Conservation (phyloP, 768 basidiomycete species). For the Fistulinella prunicolor region DNA sequence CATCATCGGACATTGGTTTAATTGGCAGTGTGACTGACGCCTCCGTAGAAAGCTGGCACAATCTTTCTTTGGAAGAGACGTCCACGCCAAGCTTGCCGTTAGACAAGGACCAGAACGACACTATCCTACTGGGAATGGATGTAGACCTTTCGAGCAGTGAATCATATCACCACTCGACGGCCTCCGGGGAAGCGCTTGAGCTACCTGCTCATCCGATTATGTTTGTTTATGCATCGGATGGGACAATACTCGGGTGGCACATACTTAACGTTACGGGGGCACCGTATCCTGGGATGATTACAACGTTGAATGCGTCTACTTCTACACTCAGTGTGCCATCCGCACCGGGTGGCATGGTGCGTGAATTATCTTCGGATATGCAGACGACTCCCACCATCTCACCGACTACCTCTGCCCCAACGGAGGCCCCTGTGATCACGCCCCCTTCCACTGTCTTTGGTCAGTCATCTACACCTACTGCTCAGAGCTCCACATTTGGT, state of each 20-base stretch:
- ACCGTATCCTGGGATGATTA: constrained; percentile 57
- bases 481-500: constrained; percentile 20
- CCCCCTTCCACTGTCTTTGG: constrained; percentile 35
- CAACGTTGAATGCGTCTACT: constrained; percentile 13
- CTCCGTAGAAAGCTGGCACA: constrained; percentile 40
- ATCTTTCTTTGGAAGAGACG: constrained; percentile 46
- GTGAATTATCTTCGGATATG: constrained; percentile 32
- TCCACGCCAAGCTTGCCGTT: constrained; percentile 61
- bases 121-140: constrained; percentile 60
- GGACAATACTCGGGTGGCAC: constrained; percentile 73
- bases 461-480: constrained; percentile 29
- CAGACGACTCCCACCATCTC: constrained; percentile 24
- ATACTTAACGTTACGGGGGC: constrained; percentile 52
- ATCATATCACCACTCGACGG: constrained; percentile 35
- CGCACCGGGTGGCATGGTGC: constrained; percentile 21
- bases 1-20: constrained; percentile 49
- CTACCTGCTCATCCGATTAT: constrained; percentile 58
- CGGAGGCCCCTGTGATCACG: constrained; percentile 28
- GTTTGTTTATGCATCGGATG: constrained; percentile 77
- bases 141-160: constrained; percentile 59
- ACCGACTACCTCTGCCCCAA: constrained; percentile 14
- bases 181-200: constrained; percentile 41
- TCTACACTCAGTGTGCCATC: constrained; percentile 4
- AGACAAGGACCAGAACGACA: constrained; percentile 68
- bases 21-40: constrained; percentile 34